These are phyloP conservation scores for Pistacia vera DNA, from an alignment of 345 rosid genomes.

Conservation along the genomic window DNA sequence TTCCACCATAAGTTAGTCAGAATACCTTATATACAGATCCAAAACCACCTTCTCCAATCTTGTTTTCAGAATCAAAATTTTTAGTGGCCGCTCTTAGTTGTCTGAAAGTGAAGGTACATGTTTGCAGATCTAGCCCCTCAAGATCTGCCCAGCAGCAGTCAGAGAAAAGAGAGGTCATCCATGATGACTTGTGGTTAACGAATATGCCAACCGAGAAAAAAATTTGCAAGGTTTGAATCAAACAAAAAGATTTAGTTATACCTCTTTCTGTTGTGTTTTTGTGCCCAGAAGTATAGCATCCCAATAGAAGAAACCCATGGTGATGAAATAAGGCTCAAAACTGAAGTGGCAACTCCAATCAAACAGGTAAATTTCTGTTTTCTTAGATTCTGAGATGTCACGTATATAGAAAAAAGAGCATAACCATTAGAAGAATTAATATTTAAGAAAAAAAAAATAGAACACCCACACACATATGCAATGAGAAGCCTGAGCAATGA, in stretches of 20 bases:
- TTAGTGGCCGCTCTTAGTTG: conserved; percentile 48
- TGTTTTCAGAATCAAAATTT: conserved; percentile 37
- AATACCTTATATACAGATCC: conserved; percentile 50
- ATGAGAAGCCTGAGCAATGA: too few relatives aligned
- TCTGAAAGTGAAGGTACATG: conserved; percentile 37
- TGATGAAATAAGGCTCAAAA: conserved; percentile 4
- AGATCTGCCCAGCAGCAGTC: conserved; percentile 6
- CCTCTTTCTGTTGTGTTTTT: conserved; percentile 19
- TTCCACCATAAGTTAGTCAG: background rate
- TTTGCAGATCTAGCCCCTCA: conserved; percentile 35
- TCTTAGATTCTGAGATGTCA: background rate
- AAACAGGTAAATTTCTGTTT: background rate
- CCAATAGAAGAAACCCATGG: conserved; percentile 23
- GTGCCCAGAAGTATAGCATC: conserved; percentile 3
- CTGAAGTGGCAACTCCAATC: conserved; percentile 17
- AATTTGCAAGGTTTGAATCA: background rate
- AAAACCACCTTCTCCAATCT: conserved; percentile 57
- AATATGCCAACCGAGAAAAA: background rate
- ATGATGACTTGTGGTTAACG: background rate
- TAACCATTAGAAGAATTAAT: background rate
- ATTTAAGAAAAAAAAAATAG: background rate
- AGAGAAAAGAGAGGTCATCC: background rate
- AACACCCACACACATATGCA: background rate
- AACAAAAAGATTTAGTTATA: background rate
- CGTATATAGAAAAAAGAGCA: background rate